Percentiles rank a stretch among this genome's conserved stretches.
phyloP scores from a whole-genome alignment of 2,329 filamentous ascomycete genomes.

The Colletotrichum tamarilloi region DNA sequence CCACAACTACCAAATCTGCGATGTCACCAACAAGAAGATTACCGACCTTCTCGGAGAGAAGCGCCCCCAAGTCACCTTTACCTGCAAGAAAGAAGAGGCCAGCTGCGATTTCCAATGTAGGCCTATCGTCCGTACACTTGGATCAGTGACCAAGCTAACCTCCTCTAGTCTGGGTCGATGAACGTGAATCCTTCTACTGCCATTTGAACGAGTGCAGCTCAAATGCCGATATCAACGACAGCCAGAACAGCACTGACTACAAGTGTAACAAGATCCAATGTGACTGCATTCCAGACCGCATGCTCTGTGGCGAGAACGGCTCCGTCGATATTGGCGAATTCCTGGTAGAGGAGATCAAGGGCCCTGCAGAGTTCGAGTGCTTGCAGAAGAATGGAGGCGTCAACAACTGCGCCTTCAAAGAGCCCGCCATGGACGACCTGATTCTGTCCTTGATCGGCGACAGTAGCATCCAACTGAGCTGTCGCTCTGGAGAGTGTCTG shows the following conservation, averaged over 20 bases:
- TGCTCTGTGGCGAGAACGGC: slow-evolving; percentile 92
- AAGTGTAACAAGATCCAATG: slow-evolving; percentile 87
- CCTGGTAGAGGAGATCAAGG: slow-evolving; percentile 82
- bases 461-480: slow-evolving; percentile 84
- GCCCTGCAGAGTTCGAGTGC: slow-evolving; percentile 87
- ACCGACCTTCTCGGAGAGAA: slow-evolving; percentile 84
- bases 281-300: slow-evolving; percentile 87
- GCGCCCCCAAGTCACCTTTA: slow-evolving; percentile 94
- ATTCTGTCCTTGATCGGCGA: slow-evolving; percentile 93
- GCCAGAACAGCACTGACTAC: slow-evolving; percentile 85
- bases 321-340: slow-evolving; percentile 95
- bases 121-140: slow-evolving; percentile 42
- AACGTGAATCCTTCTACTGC: slow-evolving; percentile 96
- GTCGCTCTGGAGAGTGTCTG: slow-evolving; percentile 89
- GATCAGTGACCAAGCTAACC: neutral
- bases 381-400: slow-evolving; percentile 70
- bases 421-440: slow-evolving; percentile 91
- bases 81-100: slow-evolving; percentile 78
- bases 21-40: slow-evolving; percentile 97
- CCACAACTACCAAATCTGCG: slow-evolving; percentile 97
- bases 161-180: slow-evolving; percentile 88
- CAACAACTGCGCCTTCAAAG: slow-evolving; percentile 83
- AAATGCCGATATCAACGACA: slow-evolving; percentile 72
- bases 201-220: slow-evolving; percentile 84
- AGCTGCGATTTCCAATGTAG: slow-evolving; percentile 95